Base-by-base conservation (phyloP, 768 basidiomycete genomes). In the Pluteus cervinus region DNA sequence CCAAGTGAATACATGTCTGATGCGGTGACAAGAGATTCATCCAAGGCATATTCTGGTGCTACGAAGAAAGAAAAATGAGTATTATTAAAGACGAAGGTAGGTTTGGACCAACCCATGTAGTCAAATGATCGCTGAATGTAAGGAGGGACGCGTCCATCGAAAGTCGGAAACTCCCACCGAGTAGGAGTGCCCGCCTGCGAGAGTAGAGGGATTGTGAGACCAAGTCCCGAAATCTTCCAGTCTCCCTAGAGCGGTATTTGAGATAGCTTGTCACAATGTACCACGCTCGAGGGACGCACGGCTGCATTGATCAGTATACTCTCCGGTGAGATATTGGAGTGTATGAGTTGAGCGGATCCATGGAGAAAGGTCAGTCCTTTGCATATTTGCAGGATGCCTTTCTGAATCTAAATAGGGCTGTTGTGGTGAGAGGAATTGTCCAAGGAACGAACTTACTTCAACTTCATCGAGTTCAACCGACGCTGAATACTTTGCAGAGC, bases 1-100 rank as follows among this genome's bases (percentile, higher is more conserved):
- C 94, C 96, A 15, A 99, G 75, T 2, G 89, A 80, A 52, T 87
- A 93, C 75, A 98, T 85, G 53, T 99, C 94, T 7, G 89, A 93
- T 0, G 88, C 76, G 0, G 92, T 86, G 24, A 81, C 69, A 3
- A 97, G 69, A 10, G 79, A 72, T 54, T 96, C 92, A 54, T 97
- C 92, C 42, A 97, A 62, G 1, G 82, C 87, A 61, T 94, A 97
- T 61, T 98, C 96, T 0, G 94, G 92, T 1, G 91, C 93, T 93
- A 41, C 25, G 7, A 29, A 37, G 17, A 2, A 14, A 23, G 14
- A 9, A 28, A 28, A 14, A 9, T 29, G 21, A 28, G 33, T 14
- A 16, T 7, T 32, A 20, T 10, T 7, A 3, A 17, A 6, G 10
- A 9, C 31, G 8, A 23, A 7, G 40, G n/a, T 30, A 32, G 7